These are phyloP conservation scores for Yarrowia sp. DNA, from an alignment of 805 yeast genomes.

Conservation along the genomic window DNA sequence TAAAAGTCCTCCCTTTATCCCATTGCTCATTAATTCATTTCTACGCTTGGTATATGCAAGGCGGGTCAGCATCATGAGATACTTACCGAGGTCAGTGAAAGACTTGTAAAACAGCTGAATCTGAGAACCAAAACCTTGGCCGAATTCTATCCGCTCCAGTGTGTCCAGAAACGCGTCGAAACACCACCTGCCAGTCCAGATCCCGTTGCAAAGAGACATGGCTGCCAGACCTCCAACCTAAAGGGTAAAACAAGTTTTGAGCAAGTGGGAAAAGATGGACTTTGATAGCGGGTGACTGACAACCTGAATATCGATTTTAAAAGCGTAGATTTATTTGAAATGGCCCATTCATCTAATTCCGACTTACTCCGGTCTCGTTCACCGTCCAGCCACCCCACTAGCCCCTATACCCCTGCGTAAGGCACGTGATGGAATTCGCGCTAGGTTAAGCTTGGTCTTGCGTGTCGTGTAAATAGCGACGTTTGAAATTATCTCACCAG, in stretches of 20 bases:
- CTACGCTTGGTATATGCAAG: no score
- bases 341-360: background rate
- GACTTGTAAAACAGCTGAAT: no score
- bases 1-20: no score
- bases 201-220: background rate
- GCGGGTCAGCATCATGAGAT: no score
- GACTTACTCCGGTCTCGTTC: background rate
- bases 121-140: background rate
- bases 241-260: background rate
- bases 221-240: constrained; percentile 5
- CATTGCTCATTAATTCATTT: no score
- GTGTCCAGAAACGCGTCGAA: constrained; percentile 14
- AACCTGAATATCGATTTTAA: no score
- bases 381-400: no score
- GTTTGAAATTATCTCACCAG: constrained; percentile 18
- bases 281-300: no score
- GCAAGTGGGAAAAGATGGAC: background rate
- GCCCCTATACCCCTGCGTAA: constrained; percentile 22
- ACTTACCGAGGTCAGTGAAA: no score
- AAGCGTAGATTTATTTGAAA: no score
- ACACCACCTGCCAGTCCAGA: background rate
- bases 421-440: constrained; percentile 31
- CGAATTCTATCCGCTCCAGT: background rate
- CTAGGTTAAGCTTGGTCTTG: constrained; percentile 5
- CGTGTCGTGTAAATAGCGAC: constrained; percentile 15